phyloP scores from a whole-genome alignment of 169 alveolate genomes.

The Theileria luwenshuni region DNA sequence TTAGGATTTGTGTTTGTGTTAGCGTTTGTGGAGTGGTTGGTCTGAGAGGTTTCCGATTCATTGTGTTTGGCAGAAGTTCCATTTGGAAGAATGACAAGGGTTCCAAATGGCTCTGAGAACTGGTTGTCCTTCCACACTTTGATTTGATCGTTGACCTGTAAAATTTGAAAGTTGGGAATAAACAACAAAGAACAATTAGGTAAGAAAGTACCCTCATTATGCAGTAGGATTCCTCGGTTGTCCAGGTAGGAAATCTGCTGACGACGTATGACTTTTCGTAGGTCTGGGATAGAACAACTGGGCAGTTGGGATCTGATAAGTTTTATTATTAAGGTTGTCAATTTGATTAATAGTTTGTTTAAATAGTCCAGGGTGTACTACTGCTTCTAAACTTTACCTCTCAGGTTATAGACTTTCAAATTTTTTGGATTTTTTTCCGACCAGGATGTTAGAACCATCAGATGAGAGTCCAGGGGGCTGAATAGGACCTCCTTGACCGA shows the following conservation, averaged over 20 bases:
- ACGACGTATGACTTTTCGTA: constrained; percentile 57
- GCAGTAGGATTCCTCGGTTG: constrained; percentile 54
- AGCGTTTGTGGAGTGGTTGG: background rate
- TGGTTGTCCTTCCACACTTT: constrained; percentile 53
- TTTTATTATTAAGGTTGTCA: no score
- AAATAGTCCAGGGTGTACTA: background rate
- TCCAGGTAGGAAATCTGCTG: constrained; percentile 63
- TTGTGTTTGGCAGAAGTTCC: constrained; percentile 13
- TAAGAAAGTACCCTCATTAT: constrained; percentile 17
- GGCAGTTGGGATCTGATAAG: constrained; percentile 12
- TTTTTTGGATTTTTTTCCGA: constrained; percentile 53
- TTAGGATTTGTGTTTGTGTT: no score
- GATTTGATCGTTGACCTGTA: constrained; percentile 28
- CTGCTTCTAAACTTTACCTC: constrained; percentile 14
- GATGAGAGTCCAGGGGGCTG: constrained; percentile 53
- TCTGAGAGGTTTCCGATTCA: background rate
- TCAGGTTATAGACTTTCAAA: constrained; percentile 38
- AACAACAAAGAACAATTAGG: background rate
- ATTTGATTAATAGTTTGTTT: background rate
- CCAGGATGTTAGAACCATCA: constrained; percentile 55
- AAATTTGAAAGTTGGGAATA: background rate
- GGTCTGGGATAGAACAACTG: constrained; percentile 35
- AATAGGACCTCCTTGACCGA: constrained; percentile 37
- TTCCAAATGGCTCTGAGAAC: constrained; percentile 28
- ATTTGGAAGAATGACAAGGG: constrained; percentile 16